Base-by-base conservation (phyloP, 495 filamentous ascomycete genomes). In the Aspergillus incahuasiensis region DNA sequence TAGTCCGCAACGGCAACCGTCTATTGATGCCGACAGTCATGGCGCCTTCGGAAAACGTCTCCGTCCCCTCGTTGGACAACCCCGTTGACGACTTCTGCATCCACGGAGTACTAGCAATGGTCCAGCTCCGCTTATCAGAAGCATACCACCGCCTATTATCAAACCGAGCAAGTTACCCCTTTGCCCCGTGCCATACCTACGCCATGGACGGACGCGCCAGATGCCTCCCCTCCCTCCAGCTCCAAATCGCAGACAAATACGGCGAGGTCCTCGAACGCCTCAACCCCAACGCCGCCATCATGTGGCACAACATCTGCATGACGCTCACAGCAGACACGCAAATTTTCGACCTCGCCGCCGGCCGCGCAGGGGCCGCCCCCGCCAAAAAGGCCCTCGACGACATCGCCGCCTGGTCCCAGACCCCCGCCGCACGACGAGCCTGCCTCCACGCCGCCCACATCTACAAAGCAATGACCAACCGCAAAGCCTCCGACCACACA, bases 231-330 rank as follows among this genome's bases (percentile, higher is more conserved):
- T 63, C 65, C 1, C 65, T 78, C 2, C 70, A 74, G 52, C 57
- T 70, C 1, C 68, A 82, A 55, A 62, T 78, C 19, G 58, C 74
- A 48, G 64, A 63, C 44, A 58, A 62, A 46, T 74, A 76, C 54
- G 58, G 75, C 57, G 62, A 76, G 50, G 55, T 71, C 24, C 68
- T 82, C 30, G 59, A 74, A 40, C 63, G 60, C 13, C 61, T 77
- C 24, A 76, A 74, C 48, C 72, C 76, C 5, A 81, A 80, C 43
- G 71, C 73, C 13, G 55, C 73, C 5, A 60, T 79, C 30, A 68
- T 76, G 56, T 81, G 78, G 78, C 78, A 81, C 52, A 70, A 76
- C 42, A 76, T 78, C 62, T 79, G 76, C 55, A 79, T 81, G 73
- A 77, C 71, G 59, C 67, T 81, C 12, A 74, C 74, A 0, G 73